Base-by-base conservation (phyloP, 345 rosid species). In the Diplotaxis tenuifolia region DNA sequence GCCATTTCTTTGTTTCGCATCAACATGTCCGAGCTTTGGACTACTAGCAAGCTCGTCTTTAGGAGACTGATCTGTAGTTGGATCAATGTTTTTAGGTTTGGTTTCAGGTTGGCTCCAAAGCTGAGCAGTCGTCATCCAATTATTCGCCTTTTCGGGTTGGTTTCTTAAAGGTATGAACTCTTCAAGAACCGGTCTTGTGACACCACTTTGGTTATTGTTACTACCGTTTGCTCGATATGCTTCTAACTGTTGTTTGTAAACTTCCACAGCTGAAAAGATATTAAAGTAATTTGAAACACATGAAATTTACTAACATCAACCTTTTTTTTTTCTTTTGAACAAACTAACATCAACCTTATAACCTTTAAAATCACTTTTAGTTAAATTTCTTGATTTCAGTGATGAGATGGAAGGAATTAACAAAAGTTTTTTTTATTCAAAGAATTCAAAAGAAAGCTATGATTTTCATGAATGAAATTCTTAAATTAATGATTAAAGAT, bases 111-210 rank as follows among this genome's bases (percentile, higher is more conserved):
- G 96, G 85, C 93, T 92, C 99, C 99, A 96, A 11, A 96, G 85
- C 55, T 92, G 98, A 25, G 97, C 98, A 59, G 85, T 92, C 18
- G 87, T 87, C 99, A 96, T 96, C 99, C 99, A 96, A 23, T 65
- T 87, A n/a, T 61, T 29, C 0, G 68, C 36, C 25, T 82, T 86
- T 23, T 88, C 96, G 5, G 83, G 53, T 63, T 66, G 59, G 77
- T 79, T 85, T 70, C 83, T 96, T 16, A 96, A 82, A 23, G 99
- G 99, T 40, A 96, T 92, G 84, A 96, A 96, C 75, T 96, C 98
- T 88, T 88, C 99, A 52, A 96, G 96, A 72, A 89, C 82, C 9
- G 90, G 91, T 74, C 73, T 84, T 64, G 89, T 49, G 5, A 5
- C 15, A 18, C 57, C 57, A 64, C 80, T 89, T 81, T 85, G 91